Evolutionary conservation across 257 asterid species (phyloP).

Genomic region (Sherardia arvensis): DNA sequence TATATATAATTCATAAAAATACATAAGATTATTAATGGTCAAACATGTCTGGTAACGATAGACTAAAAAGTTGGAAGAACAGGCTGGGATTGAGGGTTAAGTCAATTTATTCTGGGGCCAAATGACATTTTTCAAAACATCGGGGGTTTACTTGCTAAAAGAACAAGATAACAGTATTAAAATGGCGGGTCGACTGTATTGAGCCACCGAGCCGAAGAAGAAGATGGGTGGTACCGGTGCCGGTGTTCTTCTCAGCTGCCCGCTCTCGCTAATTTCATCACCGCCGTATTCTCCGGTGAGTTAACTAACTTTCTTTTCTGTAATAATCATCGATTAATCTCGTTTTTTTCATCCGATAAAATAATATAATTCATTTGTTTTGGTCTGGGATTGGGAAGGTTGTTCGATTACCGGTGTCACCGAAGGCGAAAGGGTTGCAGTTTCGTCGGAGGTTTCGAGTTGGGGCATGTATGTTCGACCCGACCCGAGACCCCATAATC

Average conservation of each 20-base stretch:
- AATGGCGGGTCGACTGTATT: not conserved
- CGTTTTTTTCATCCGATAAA: not conserved
- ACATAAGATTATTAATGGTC: no score
- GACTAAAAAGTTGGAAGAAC: no score
- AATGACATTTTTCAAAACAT: no score
- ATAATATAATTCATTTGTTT: not conserved
- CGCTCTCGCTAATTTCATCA: not conserved
- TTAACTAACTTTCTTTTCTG: not conserved
- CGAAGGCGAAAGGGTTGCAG: not conserved
- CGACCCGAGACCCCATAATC: slow-evolving; percentile 4
- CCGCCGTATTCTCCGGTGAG: not conserved
- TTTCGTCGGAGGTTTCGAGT: not conserved
- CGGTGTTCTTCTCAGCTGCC: not conserved
- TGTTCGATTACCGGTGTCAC: not conserved
- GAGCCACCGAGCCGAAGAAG: not conserved
- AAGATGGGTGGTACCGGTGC: not conserved
- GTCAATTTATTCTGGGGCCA: no score
- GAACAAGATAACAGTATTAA: no score
- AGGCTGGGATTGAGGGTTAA: no score
- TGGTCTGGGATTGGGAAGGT: not conserved
- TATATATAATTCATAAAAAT: no score
- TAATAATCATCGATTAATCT: not conserved
- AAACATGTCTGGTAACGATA: no score
- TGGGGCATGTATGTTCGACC: slow-evolving; percentile 1
- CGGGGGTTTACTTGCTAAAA: no score